A percentile compares a stretch with the other conserved stretches of the same genome.
phyloP scores from a whole-genome alignment of 345 rosid species.

The Punica granatum region DNA sequence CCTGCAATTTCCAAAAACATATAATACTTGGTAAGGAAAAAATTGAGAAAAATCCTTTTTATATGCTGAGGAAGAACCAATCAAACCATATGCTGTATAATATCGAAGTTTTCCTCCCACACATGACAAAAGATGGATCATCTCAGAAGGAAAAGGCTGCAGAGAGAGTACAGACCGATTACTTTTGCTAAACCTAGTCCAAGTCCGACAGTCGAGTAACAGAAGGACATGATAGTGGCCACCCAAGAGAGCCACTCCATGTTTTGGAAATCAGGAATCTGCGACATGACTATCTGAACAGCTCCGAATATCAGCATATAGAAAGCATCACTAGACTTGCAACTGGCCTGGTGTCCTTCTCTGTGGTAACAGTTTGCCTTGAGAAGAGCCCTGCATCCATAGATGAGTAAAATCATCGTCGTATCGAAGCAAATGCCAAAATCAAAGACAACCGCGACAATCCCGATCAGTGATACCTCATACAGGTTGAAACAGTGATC shows the following conservation, averaged over 20 bases:
- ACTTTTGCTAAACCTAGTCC: slow-evolving; percentile 24
- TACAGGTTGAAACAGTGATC: slow-evolving; percentile 50
- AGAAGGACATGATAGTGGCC: slow-evolving; percentile 31
- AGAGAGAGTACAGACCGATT: slow-evolving; percentile 13
- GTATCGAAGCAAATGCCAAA: not conserved
- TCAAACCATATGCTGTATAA: too few relatives aligned
- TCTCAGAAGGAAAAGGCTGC: not conserved
- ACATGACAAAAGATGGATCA: too few relatives aligned
- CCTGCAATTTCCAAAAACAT: slow-evolving; percentile 8
- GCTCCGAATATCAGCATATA: slow-evolving; percentile 33
- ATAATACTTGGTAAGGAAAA: not conserved
- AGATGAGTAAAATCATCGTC: not conserved
- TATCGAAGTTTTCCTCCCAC: too few relatives aligned
- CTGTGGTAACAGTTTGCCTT: slow-evolving; percentile 44
- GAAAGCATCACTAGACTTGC: slow-evolving; percentile 17
- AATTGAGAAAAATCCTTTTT: not conserved
- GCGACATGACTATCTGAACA: slow-evolving; percentile 24
- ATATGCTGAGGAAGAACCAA: too few relatives aligned
- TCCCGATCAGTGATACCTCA: slow-evolving; percentile 33
- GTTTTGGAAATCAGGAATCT: slow-evolving; percentile 28
- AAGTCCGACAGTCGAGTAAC: slow-evolving; percentile 25
- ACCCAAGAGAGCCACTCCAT: slow-evolving; percentile 28
- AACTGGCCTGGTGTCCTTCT: slow-evolving; percentile 36
- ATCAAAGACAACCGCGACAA: not conserved
- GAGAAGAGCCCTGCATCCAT: slow-evolving; percentile 31